These are phyloP conservation scores for Phialophora tarda DNA, from an alignment of 2,329 filamentous ascomycete species.

Conservation along the genomic window DNA sequence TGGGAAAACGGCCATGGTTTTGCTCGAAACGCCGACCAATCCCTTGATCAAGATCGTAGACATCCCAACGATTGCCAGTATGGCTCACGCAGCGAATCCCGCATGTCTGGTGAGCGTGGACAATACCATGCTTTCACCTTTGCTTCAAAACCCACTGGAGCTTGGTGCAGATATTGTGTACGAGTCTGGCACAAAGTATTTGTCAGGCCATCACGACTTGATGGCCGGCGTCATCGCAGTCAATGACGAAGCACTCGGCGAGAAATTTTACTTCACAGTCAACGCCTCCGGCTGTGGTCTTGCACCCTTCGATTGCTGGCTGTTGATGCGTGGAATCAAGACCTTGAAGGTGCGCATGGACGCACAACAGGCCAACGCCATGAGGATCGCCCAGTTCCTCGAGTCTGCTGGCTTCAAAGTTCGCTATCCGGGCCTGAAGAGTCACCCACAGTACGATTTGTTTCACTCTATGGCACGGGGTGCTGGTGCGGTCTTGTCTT, in stretches of 20 bases:
- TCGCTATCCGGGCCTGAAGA: conserved; percentile 90
- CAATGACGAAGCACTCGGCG: conserved; percentile 79
- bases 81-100: conserved; percentile 77
- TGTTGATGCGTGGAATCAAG: conserved; percentile 94
- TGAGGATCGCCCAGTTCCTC: conserved; percentile 76
- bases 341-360: conserved; percentile 98
- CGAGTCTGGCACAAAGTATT: conserved; percentile 96
- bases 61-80: conserved; percentile 76
- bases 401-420: conserved; percentile 92
- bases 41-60: conserved; percentile 98
- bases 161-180: conserved; percentile 95
- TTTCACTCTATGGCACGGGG: conserved; percentile 96
- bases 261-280: conserved; percentile 95
- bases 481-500: conserved; percentile 90
- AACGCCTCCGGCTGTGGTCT: conserved; percentile 94
- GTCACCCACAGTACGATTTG: conserved; percentile 93
- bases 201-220: conserved; percentile 97
- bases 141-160: conserved; percentile 91
- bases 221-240: conserved; percentile 97
- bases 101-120: conserved; percentile 87
- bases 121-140: conserved; percentile 98
- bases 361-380: conserved; percentile 92
- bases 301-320: conserved; percentile 92
- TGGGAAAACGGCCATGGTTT: conserved; percentile 88
- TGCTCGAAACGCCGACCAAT: conserved; percentile 96